phyloP scores from a whole-genome alignment of 2,329 filamentous ascomycete genomes.

The Annulohypoxylon truncatum region DNA sequence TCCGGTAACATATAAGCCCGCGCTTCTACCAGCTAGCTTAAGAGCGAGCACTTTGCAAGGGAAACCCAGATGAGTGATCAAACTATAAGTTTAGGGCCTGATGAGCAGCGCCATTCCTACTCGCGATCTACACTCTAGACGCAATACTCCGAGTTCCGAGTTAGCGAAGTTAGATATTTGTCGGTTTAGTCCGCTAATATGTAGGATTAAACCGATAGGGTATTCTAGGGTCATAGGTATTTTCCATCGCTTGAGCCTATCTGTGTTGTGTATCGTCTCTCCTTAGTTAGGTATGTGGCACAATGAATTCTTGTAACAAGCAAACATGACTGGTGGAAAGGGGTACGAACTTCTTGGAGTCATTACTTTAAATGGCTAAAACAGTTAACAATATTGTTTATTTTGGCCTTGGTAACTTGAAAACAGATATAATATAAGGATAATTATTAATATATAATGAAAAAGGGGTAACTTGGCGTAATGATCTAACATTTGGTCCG shows the following conservation, averaged over 20 bases:
- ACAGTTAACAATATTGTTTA: not conserved
- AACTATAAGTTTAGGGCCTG: not conserved
- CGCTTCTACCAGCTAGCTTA: slow-evolving; percentile 14
- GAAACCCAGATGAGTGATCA: slow-evolving; percentile 11
- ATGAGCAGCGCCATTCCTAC: not conserved
- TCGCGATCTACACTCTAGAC: slow-evolving; percentile 5
- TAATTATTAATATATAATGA: not conserved
- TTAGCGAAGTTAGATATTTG: not conserved
- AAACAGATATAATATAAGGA: not conserved
- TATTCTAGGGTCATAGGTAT: not conserved
- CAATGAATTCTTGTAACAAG: slow-evolving; percentile 4
- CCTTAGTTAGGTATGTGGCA: slow-evolving; percentile 7
- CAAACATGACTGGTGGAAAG: slow-evolving; percentile 11
- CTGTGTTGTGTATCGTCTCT: not conserved
- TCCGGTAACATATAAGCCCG: slow-evolving; percentile 6
- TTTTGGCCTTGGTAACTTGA: not conserved
- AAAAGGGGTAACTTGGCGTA: not conserved
- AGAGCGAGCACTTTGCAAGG: slow-evolving; percentile 7
- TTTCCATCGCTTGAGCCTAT: not conserved
- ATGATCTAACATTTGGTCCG: too few species aligned
- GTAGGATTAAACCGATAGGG: not conserved
- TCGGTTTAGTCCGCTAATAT: not conserved
- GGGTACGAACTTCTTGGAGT: not conserved
- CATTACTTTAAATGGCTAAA: not conserved
- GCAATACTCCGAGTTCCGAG: slow-evolving; percentile 9